Base-by-base conservation (phyloP, 1,284 basidiomycete species). In the Heliocybe sulcata region DNA sequence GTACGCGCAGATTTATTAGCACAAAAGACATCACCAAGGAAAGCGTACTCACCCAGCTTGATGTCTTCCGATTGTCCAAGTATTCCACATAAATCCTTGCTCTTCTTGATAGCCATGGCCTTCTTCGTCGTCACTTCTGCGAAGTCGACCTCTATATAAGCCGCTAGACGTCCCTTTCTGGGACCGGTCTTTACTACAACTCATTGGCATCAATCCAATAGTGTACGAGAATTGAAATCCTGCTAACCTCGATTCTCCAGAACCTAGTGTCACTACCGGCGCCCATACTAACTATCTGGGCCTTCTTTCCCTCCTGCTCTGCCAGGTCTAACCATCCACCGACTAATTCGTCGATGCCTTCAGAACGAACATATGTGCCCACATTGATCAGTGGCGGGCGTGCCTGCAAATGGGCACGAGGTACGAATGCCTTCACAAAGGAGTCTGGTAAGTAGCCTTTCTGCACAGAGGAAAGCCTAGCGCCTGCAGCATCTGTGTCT, bases 181-280 rank as follows among this genome's bases (percentile, higher is more conserved):
- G 74, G 67, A 10, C 80, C 77, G 25, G 80, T 77, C 84, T 87
- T n/a, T 42, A 20, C 14, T 42, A 51, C n/a, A 10, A 45, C 25
- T 25, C 33, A 35, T 33, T 38, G 33, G 27, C n/a, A 52, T 3
- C 23, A 45, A 29, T n/a, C 16, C 23, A 22, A 19, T 26, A 4
- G 35, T 31, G 12, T 22, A 25, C 14, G 33, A 20, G 11, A 12
- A 25, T 27, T 45, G 9, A 31, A 20, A 6, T 31, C 4, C 12
- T 22, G 81, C 87, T 74, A 72, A 92, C 92, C 72, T 79, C 80
- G 62, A 96, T 73, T 54, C 94, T 76, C 94, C 94, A 98, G 69
- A 90, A 98, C 48, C 95, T 75, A 12, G 92, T 92, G 70, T 98
- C 94, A 63, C 92, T 97, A 1, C 94, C 94, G 0, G 94, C 90